Base-by-base conservation (phyloP, 2,329 filamentous ascomycete species). In the Colletotrichum somersetense region DNA sequence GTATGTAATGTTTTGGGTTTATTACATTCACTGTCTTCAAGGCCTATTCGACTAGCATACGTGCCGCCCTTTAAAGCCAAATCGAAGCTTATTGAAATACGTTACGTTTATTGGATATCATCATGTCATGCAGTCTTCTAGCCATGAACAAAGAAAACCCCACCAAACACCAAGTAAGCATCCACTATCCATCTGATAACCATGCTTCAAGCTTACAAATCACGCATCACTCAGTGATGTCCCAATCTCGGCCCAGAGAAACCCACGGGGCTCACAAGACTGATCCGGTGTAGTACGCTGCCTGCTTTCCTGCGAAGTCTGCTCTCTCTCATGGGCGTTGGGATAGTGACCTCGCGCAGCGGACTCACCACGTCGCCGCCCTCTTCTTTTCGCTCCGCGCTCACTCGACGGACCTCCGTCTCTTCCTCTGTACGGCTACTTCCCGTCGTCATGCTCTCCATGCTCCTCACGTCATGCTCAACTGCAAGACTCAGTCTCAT, bases 361-460 rank as follows among this genome's bases (percentile, higher is more conserved):
- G 76, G 75, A 23, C 74, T 75, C 5, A 76, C 73, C 2, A 73
- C 26, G 23, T 76, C 68, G 7, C 74, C 74, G 7, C 65, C 71
- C 18, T 75, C 76, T 8, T 64, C 53, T n/a, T 63, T 53, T 56
- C 66, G 74, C n/a, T 74, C 75, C 26, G 70, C 77, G 58, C 75
- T 77, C 14, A 76, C 75, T 12, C 76, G 30, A 6, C 42, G 48
- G 14, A 55, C 57, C 1, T 75, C 75, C 0, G 67, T 71, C 33
- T 76, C 76, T 4, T 74, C 67, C 5, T 73, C 70, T 57, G 72
- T 76, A 0, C 75, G 75, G 35, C 74, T 78, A 67, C 77, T 78
- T 5, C 78, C 77, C 12, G 77, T 77, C 26, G 78, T 79, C 76
- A 79, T 77, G 73, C 76, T 78, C 48, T 78, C 77, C 38, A 75